Conservation (phyloP, 2,329 filamentous ascomycete species). For the Onygenales sp. region DNA sequence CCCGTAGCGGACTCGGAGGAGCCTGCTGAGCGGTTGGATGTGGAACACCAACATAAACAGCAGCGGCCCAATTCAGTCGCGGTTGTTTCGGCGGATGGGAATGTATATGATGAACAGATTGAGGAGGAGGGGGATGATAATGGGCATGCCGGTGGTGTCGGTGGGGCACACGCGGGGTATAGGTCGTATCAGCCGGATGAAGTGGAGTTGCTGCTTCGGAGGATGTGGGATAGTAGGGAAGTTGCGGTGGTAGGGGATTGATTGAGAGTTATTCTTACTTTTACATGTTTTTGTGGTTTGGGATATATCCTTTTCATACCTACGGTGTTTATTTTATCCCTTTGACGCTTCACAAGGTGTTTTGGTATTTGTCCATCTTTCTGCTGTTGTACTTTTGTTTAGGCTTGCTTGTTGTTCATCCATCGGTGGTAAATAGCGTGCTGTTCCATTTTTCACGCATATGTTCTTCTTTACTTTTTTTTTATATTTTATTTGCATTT, state of each 20-base stretch:
- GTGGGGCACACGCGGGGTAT: background rate
- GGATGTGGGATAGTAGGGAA: conserved; percentile 36
- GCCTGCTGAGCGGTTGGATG: conserved; percentile 9
- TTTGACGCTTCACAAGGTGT: background rate
- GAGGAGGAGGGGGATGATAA: background rate
- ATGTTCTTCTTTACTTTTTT: background rate
- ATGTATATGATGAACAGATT: conserved; percentile 3
- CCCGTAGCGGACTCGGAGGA: conserved; percentile 12
- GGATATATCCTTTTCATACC: background rate
- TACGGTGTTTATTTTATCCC: background rate
- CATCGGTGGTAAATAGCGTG: background rate
- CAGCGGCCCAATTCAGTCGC: conserved; percentile 27
- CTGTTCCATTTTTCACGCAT: background rate
- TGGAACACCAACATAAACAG: conserved; percentile 19
- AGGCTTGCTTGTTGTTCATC: background rate
- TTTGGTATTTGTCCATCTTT: no score
- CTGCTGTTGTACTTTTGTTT: no score
- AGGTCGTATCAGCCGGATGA: conserved; percentile 21
- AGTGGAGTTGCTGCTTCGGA: conserved; percentile 30
- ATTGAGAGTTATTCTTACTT: background rate
- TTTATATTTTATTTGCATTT: background rate
- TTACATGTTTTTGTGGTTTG: background rate
- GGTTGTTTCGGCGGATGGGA: conserved; percentile 8
- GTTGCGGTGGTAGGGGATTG: conserved; percentile 24
- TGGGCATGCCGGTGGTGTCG: background rate